Base-by-base conservation (phyloP, 345 rosid species). In the Hibiscus mutabilis region DNA sequence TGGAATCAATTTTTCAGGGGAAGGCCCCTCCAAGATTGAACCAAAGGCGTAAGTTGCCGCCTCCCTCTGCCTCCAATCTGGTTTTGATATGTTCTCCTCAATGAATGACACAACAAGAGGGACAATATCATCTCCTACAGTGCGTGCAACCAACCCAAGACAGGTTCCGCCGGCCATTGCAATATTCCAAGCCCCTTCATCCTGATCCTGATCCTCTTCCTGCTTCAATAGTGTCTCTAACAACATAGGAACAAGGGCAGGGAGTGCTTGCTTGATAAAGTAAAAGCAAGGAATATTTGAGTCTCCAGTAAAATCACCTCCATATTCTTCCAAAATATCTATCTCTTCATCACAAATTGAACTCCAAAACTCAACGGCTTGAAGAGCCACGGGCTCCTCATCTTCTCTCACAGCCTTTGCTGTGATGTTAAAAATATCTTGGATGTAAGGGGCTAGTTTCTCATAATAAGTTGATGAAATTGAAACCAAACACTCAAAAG, bases 131-230 rank as follows among this genome's bases (percentile, higher is more conserved):
- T 87, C 89, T 68, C 91, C 89, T n/a, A 87, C 87, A 11, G 89
- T 80, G 63, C 85, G 76, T 53, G 91, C 91, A 70, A 87, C 91
- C 85, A 87, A 80, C 58, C 91, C 91, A 5, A 87, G 81, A 79
- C 72, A 69, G 27, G 72, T 69, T 11, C 72, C 72, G 4, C 72
- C 72, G 53, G 72, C 72, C 72, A 69, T 87, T 13, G 91, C 87
- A 52, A 87, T 85, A 74, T 87, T 85, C 91, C 91, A 87, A 13
- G 91, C 91, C 40, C 87, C 89, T 77, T 87, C 91, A 74, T 87
- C 91, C 82, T 85, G 82, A 72, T 83, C 91, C 71, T 87, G 91
- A 77, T 85, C 91, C 66, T 87, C 91, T 71, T 85, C 91, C 77
- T 87, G 91, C 83, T 85, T 87, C n/a, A 87, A 86, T 1, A 87